A percentile compares a stretch with the other conserved stretches of the same genome.
Conservation (phyloP, 2,329 filamentous ascomycete species). For the Allantophomopsis cytisporea region DNA sequence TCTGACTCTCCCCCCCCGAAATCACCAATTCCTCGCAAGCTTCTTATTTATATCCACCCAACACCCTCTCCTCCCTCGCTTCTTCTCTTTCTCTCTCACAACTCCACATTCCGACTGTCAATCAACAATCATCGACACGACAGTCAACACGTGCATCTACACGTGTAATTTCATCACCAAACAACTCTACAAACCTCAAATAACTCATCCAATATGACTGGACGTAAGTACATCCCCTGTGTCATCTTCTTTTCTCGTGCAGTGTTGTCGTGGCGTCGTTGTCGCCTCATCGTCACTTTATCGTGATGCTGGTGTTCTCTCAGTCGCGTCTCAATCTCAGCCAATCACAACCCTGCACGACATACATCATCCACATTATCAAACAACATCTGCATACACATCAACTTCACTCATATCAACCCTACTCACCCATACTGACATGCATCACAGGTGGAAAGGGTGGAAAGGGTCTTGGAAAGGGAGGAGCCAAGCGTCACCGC, state of each 20-base stretch:
- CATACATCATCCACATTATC: conserved; percentile 6
- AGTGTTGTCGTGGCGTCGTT: conserved; percentile 3
- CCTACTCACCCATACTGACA: conserved; percentile 26
- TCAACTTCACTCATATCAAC: too few relatives aligned
- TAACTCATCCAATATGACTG: conserved; percentile 47
- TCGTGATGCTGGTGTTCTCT: conserved; percentile 10
- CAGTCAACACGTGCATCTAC: conserved; percentile 13
- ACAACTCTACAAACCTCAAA: conserved; percentile 11
- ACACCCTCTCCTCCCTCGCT: conserved; percentile 12
- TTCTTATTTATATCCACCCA: too few relatives aligned
- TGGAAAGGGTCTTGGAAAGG: conserved; percentile 96
- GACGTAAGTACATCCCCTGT: conserved; percentile 42
- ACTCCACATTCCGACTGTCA: conserved; percentile 7
- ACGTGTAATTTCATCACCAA: conserved; percentile 20
- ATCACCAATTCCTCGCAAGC: too few relatives aligned
- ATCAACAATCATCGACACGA: conserved; percentile 13
- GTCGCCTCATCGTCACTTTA: conserved; percentile 9
- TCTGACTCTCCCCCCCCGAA: too few relatives aligned
- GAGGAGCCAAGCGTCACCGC: conserved; percentile 95
- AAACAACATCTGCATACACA: background rate
- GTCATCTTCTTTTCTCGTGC: conserved; percentile 5
- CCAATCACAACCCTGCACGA: background rate
- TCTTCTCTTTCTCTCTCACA: conserved; percentile 10
- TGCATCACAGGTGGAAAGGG: conserved; percentile 67
- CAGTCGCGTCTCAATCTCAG: conserved; percentile 15